phyloP scores from a whole-genome alignment of 768 basidiomycete genomes.

The Trametes sanguinea region DNA sequence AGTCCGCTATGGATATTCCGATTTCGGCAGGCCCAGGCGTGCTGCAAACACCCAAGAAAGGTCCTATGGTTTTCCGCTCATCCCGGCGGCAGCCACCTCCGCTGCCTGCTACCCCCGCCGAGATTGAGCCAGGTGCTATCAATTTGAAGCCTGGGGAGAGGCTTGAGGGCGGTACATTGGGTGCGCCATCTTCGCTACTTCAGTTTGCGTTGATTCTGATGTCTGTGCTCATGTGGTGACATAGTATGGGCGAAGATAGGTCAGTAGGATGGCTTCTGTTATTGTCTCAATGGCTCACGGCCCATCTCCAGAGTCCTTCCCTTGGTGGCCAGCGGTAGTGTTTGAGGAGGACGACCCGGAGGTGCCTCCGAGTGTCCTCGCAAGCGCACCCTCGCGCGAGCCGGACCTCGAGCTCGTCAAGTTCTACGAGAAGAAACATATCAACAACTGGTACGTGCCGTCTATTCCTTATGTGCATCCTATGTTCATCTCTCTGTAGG shows the following conservation, averaged over 20 bases:
- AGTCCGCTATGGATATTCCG: not conserved
- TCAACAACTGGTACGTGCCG: constrained; percentile 53
- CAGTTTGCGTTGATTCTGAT: not conserved
- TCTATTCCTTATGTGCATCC: not conserved
- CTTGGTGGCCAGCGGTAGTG: constrained; percentile 88
- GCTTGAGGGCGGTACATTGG: constrained; percentile 62
- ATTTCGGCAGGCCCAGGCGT: not conserved
- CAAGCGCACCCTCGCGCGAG: constrained; percentile 10
- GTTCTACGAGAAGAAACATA: constrained; percentile 68
- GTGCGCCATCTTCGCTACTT: constrained; percentile 41
- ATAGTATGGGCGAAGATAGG: constrained; percentile 86
- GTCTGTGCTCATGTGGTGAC: not conserved
- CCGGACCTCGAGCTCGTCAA: constrained; percentile 61
- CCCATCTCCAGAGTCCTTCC: constrained; percentile 59
- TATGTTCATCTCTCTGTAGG: constrained; percentile 42
- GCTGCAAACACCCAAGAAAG: not conserved
- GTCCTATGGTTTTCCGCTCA: constrained; percentile 6
- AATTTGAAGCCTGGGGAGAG: constrained; percentile 37
- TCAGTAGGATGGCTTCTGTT: constrained; percentile 34
- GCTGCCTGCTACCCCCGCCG: not conserved
- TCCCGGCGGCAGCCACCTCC: constrained; percentile 6
- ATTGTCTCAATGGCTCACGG: not conserved
- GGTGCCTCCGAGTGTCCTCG: constrained; percentile 47
- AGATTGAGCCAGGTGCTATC: constrained; percentile 35
- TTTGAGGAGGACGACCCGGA: constrained; percentile 55